Conservation (phyloP, 192 early-diverging fungal genomes). For the Podila minutissima region DNA sequence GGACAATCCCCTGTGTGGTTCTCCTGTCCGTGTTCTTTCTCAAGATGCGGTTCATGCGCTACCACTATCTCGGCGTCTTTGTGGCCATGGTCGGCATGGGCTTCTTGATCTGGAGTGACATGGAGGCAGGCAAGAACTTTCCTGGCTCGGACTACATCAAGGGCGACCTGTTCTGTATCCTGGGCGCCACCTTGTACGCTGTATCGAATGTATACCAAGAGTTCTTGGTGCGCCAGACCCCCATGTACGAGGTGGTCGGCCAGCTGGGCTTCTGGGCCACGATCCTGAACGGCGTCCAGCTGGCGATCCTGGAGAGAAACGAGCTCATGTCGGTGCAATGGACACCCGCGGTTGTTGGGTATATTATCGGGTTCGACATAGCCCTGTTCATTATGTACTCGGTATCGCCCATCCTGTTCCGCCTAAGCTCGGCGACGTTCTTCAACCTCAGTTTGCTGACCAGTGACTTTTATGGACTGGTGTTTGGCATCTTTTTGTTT, state of each 20-base stretch:
- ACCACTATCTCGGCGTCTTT: slow-evolving; percentile 76
- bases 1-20: slow-evolving; percentile 81
- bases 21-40: slow-evolving; percentile 74
- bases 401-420: slow-evolving; percentile 76
- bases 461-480: slow-evolving; percentile 81
- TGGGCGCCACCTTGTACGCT: slow-evolving; percentile 80
- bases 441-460: slow-evolving; percentile 84
- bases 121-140: slow-evolving; percentile 67
- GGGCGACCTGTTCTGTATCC: slow-evolving; percentile 77
- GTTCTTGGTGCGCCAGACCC: slow-evolving; percentile 74
- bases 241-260: slow-evolving; percentile 80
- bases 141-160: slow-evolving; percentile 64
- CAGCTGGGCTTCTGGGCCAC: slow-evolving; percentile 79
- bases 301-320: slow-evolving; percentile 73
- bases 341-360: slow-evolving; percentile 65
- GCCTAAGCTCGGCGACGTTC: slow-evolving; percentile 74
- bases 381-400: slow-evolving; percentile 80
- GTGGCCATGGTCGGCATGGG: slow-evolving; percentile 76
- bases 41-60: slow-evolving; percentile 68
- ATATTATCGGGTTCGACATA: slow-evolving; percentile 71
- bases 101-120: slow-evolving; percentile 72
- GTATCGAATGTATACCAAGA: slow-evolving; percentile 79
- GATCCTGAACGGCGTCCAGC: slow-evolving; percentile 77
- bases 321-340: slow-evolving; percentile 59
- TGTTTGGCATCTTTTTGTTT: slow-evolving; percentile 80